Evolutionary conservation across 73 alveolate genomes (phyloP), one percentile per base, ranked within the genome.

Genomic region (Uronychia binucleata): DNA sequence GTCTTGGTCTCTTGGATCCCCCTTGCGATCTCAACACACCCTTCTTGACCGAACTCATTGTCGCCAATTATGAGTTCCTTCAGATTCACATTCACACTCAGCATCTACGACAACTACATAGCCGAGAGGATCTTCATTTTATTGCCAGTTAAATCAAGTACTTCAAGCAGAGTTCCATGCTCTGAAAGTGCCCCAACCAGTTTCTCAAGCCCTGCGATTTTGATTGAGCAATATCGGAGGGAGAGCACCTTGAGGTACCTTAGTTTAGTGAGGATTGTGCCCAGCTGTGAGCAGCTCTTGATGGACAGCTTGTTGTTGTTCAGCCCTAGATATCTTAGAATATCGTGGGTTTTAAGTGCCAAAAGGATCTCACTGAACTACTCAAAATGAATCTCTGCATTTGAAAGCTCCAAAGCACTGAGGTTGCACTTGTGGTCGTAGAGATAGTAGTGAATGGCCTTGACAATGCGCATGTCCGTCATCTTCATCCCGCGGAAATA

Each of bases 401-500:
- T 32, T 26, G 28, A 32, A 28, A 75, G 58, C 32, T 75, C 81
- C 1, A 75, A 27, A 5, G 28, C 81, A 26, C 32, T 32, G 28
- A 75, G 58, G 30, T 75, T 26, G 32, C 81, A 75, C 1, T 75
- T 75, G 57, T 75, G 28, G 5, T 30, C 81, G 27, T 28, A 75
- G 28, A 75, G 58, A 32, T 75, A 75, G 58, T 75, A 28, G 58
- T 75, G 58, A 5, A 75, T 8, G 1, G n/a, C 57, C 28, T 28
- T 32, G 25, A 32, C 81, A 8, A 75, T 58, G 11, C 30, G 28
- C 32, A 26, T 28, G 29, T 75, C 59, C 19, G 67, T 19, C 46
- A 75, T 32, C 32, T 75, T 32, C 81, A 75, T 75, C 5, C 81
- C 81, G 5, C 32, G 25, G 58, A 75, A 75, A 32, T 75, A 75